Evolutionary conservation across 1,284 basidiomycete genomes (phyloP).

Genomic region (Hemileia vastatrix): DNA sequence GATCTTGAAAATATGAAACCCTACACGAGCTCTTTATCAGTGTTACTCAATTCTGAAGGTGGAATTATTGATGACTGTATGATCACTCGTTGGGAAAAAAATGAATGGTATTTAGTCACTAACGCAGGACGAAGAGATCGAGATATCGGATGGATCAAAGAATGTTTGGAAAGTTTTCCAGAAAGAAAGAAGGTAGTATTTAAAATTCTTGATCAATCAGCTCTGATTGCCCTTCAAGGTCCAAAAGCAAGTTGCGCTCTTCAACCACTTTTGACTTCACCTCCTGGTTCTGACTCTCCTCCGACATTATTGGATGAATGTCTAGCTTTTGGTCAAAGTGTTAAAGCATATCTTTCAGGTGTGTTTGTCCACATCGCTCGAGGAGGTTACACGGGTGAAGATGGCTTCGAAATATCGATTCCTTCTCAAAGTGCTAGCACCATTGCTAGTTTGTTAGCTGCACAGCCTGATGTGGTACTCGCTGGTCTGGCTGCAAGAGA

Average conservation of each 20-base stretch:
- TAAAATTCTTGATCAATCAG: constrained; percentile 73
- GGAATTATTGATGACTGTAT: constrained; percentile 88
- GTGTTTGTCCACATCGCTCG: constrained; percentile 70
- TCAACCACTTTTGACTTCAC: constrained; percentile 51
- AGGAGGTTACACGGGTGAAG: constrained; percentile 98
- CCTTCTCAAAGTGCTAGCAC: constrained; percentile 64
- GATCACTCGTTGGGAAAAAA: constrained; percentile 46
- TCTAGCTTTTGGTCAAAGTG: constrained; percentile 71
- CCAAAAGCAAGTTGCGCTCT: constrained; percentile 19
- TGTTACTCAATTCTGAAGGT: constrained; percentile 75
- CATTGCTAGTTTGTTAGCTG: constrained; percentile 60
- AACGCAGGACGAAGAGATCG: constrained; percentile 79
- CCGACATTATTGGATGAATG: constrained; percentile 59
- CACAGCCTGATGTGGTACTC: constrained; percentile 62
- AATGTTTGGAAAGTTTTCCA: constrained; percentile 67
- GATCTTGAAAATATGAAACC: constrained; percentile 59
- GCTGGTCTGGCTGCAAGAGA: constrained; percentile 89
- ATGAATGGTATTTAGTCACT: constrained; percentile 71
- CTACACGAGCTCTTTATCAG: constrained; percentile 60
- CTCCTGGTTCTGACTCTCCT: constrained; percentile 67
- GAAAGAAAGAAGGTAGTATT: constrained; percentile 61
- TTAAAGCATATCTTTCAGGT: constrained; percentile 51
- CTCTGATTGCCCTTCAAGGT: constrained; percentile 84
- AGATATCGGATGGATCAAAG: constrained; percentile 68
- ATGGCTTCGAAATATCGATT: constrained; percentile 97